Percentiles rank a stretch among this genome's conserved stretches.
Conservation (phyloP, 768 basidiomycete genomes). For the Leucosporidium yakuticum region DNA sequence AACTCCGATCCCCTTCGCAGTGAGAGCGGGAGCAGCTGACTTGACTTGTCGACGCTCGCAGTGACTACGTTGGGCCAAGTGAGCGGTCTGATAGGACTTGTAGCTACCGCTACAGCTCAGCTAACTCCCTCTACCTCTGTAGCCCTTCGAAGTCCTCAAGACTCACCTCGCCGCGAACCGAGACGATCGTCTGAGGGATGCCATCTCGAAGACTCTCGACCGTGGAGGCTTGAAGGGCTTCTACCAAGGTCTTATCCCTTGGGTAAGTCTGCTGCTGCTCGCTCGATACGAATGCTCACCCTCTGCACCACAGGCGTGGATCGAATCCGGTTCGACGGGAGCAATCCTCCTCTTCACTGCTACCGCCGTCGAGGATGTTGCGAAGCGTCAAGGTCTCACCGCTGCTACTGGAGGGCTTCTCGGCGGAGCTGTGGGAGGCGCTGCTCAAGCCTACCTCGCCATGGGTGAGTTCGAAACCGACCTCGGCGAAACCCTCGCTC, state of each 20-base stretch:
- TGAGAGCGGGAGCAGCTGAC: too few relatives aligned
- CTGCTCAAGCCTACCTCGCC: conserved; percentile 95
- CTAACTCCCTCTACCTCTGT: conserved; percentile 39
- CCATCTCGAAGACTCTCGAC: conserved; percentile 74
- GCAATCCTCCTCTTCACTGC: conserved; percentile 92
- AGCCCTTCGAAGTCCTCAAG: conserved; percentile 94
- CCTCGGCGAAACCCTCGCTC: background rate
- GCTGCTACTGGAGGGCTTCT: conserved; percentile 78
- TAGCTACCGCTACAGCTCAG: too few relatives aligned
- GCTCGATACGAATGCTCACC: background rate
- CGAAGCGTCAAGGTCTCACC: conserved; percentile 58
- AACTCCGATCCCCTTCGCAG: background rate
- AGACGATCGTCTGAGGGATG: conserved; percentile 76
- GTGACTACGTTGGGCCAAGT: conserved; percentile 22
- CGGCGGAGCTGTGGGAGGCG: conserved; percentile 93
- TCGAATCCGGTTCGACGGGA: conserved; percentile 96
- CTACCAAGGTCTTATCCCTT: conserved; percentile 97
- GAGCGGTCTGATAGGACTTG: too few relatives aligned
- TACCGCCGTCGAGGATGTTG: conserved; percentile 69
- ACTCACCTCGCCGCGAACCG: conserved; percentile 99
- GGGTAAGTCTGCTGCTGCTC: conserved; percentile 46
- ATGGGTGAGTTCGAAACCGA: conserved; percentile 59
- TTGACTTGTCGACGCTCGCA: background rate
- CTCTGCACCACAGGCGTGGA: conserved; percentile 61
- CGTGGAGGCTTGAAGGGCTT: conserved; percentile 82